Evolutionary conservation across 805 yeast species (phyloP), one percentile per base, ranked within the genome.

Genomic region (Spathaspora arborariae): DNA sequence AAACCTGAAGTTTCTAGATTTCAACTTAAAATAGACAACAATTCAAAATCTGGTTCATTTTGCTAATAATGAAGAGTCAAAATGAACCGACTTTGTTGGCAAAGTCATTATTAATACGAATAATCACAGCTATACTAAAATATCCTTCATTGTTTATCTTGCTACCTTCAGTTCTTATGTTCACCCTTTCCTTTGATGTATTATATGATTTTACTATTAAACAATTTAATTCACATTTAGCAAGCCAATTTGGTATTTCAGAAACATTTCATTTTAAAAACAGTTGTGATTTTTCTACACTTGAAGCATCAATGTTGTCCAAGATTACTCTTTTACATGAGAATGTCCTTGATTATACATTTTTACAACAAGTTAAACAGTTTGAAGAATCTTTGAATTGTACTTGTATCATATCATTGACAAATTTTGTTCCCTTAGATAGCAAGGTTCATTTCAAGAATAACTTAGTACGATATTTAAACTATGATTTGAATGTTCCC

Each of bases 131-230:
- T 24, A 45, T 63, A 15, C 51, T 68, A 27, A 51, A 57, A 34
- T 52, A 57, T 33, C 74, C 75, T 2, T 57, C 56, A 39, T 27
- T 55, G 7, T 46, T 57, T 38, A 66, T 71, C 15, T 41, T 69
- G 39, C 20, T 67, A 9, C 72, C 74, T 15, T 56, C 67, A 6
- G 41, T 69, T 18, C 22, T 61, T 8, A 53, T 63, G 20, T 70
- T 68, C 46, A 51, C 63, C 2, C 39, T 67, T n/a, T 64, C 72
- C 1, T 71, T 68, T 55, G 59, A 63, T 45, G 59, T 68, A 9
- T 42, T 59, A n/a, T 70, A 70, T 48, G 73, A 68, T 46, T 57
- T 61, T 39, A 56, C 69, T 7, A 56, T 68, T 35, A 57, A 56
- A 42, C 53, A 53, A 16, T 36, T 64, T 45, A 65, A 63, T 45